A percentile compares a stretch with the other conserved stretches of the same genome.
These are phyloP conservation scores for Physocladia obscura DNA, from an alignment of 192 early-diverging fungal species.

Conservation along the genomic window DNA sequence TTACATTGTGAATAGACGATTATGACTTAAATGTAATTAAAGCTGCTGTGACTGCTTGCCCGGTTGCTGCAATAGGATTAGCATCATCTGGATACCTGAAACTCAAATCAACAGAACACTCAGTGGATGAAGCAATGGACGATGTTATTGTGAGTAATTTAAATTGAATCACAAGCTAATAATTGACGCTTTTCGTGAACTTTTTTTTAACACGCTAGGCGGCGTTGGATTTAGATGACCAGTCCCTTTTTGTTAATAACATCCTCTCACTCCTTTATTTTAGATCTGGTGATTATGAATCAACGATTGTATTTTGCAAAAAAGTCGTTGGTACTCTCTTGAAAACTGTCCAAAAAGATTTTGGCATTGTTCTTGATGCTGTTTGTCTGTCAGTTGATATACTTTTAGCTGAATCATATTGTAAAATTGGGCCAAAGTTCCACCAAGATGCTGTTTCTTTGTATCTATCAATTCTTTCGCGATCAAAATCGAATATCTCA, in stretches of 20 bases:
- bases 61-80: constrained; percentile 4
- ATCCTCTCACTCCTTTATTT: not conserved
- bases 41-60: not conserved
- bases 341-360: not conserved
- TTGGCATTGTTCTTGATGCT: not conserved
- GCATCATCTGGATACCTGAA: constrained; percentile 3
- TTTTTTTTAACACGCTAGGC: not conserved
- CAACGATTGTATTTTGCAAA: not conserved
- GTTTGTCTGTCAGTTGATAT: constrained; percentile 5
- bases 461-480: constrained; percentile 23
- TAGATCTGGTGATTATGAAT: constrained; percentile 9
- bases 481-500: constrained; percentile 7
- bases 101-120: not conserved
- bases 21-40: not conserved
- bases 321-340: not conserved
- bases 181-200: too few species aligned
- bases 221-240: not conserved
- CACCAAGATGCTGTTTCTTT: constrained; percentile 28
- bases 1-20: too few species aligned
- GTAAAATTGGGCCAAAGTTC: constrained; percentile 9
- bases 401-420: constrained; percentile 28
- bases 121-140: constrained; percentile 12
- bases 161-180: not conserved
- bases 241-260: not conserved
- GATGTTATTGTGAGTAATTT: not conserved